Base-by-base conservation (phyloP, 441 rosid species). In the Eutrema salsugineum region DNA sequence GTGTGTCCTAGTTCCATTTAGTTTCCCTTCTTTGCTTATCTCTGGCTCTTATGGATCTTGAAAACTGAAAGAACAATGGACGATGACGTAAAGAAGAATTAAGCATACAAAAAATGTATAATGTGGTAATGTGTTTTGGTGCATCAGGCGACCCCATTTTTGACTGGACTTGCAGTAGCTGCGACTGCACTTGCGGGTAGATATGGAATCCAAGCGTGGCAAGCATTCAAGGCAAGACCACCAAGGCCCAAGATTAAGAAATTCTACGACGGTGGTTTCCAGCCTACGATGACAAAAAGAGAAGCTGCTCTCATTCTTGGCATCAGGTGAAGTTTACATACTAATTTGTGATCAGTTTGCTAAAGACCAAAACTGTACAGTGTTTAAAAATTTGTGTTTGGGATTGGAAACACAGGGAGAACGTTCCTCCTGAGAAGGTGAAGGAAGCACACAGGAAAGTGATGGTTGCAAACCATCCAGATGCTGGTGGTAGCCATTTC, bases 301-400 rank as follows among this genome's bases (percentile, higher is more conserved):
- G 91, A 87, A 85, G 94, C 91, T 0, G 88, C 91, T 73, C 88
- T 83, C 15, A 87, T 87, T 73, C 91, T 88, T 68, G 91, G 91
- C 40, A 32, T 88, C 61, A 88, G 90, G 91, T 88, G 59, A 58
- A 20, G 0, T 9, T 16, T 6, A 9, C 1, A 35, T 27, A 27
- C 46, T 5, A 15, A 27, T 10, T 38, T 32, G 63, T 42, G 32
- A 49, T 36, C 19, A 15, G 6, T 39, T 38, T 70, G 67, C 10
- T 71, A 22, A n/a, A n/a, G n/a, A n/a, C n/a, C n/a, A n/a, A n/a
- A 53, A 43, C 11, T 68, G 36, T 54, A 2, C 0, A 10, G 24
- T 35, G 20, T 36, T 40, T 30, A 0, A 4, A 4, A 8, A 60
- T 46, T 28, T 47, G 12, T 47, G 63, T 4, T 4, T 44, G 51